These are phyloP conservation scores for Aspergillus fijiensis DNA, from an alignment of 2,329 filamentous ascomycete species.

Conservation along the genomic window DNA sequence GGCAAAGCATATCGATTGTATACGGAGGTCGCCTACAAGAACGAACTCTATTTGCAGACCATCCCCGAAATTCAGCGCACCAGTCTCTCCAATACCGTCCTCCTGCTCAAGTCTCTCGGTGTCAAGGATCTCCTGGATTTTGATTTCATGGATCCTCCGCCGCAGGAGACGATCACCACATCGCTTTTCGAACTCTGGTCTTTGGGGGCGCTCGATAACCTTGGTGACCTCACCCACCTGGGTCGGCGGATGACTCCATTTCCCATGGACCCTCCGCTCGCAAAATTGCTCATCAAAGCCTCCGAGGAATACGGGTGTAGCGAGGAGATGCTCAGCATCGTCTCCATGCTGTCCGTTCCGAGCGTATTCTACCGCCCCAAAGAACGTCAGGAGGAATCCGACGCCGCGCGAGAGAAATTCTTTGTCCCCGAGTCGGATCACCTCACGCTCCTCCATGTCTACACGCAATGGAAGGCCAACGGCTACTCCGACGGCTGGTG, in stretches of 20 bases:
- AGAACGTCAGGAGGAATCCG: conserved; percentile 93
- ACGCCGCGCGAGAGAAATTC: conserved; percentile 93
- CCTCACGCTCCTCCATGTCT: conserved; percentile 91
- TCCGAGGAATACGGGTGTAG: conserved; percentile 86
- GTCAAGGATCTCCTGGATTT: conserved; percentile 95
- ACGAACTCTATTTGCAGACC: conserved; percentile 93
- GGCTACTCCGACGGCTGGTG: conserved; percentile 91
- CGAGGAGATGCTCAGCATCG: conserved; percentile 97
- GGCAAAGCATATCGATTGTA: conserved; percentile 94
- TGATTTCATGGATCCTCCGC: conserved; percentile 98
- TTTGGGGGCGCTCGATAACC: conserved; percentile 85
- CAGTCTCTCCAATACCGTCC: conserved; percentile 90
- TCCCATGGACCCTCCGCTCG: conserved; percentile 94
- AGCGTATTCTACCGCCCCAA: conserved; percentile 97
- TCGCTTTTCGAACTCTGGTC: conserved; percentile 98
- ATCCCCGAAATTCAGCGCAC: conserved; percentile 98
- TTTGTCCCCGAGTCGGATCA: conserved; percentile 98
- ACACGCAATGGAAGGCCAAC: conserved; percentile 91
- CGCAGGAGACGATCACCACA: conserved; percentile 95
- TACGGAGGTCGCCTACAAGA: conserved; percentile 91
- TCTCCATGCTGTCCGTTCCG: conserved; percentile 95
- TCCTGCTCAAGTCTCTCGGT: conserved; percentile 89
- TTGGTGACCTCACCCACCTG: conserved; percentile 84
- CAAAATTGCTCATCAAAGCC: conserved; percentile 90
- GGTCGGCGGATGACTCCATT: conserved; percentile 95